These are phyloP conservation scores for Rhexocercosporidium sp. DNA, from an alignment of 2,329 filamentous ascomycete genomes.

Conservation along the genomic window DNA sequence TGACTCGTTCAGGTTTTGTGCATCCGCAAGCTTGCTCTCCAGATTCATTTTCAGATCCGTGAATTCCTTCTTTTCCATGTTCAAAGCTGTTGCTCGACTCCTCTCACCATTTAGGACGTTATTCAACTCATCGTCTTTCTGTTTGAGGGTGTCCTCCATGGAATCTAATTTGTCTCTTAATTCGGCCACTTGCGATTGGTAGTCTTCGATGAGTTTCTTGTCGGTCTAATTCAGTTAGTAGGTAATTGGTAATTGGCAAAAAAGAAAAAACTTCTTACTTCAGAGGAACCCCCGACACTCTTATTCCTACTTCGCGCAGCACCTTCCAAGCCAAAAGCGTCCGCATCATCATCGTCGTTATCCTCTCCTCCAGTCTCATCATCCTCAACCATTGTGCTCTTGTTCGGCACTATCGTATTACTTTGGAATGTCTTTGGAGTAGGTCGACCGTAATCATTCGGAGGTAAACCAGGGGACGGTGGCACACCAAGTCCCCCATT, in stretches of 20 bases:
- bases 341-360: conserved; percentile 85
- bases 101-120: conserved; percentile 64
- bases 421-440: conserved; percentile 90
- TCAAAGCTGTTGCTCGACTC: conserved; percentile 54
- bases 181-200: conserved; percentile 76
- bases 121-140: conserved; percentile 74
- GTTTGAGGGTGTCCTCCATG: conserved; percentile 71
- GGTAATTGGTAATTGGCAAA: conserved; percentile 18
- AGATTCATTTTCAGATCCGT: conserved; percentile 67
- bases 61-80: conserved; percentile 74
- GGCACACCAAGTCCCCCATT: conserved; percentile 55
- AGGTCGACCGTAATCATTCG: conserved; percentile 74
- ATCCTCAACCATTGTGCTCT: conserved; percentile 96
- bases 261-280: conserved; percentile 44
- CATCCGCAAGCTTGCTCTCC: conserved; percentile 75
- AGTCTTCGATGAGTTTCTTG: conserved; percentile 77
- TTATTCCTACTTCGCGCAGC: conserved; percentile 43
- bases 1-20: conserved; percentile 77
- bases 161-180: conserved; percentile 75
- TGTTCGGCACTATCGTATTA: conserved; percentile 96
- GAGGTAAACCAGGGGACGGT: conserved; percentile 61
- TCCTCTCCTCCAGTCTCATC: conserved; percentile 71
- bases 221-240: conserved; percentile 55
- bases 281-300: conserved; percentile 44
- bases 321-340: conserved; percentile 65